Evolutionary conservation across 176 grass and related monocot genomes (phyloP), one percentile per base, ranked within the genome.

Genomic region (Bromus sterilis): DNA sequence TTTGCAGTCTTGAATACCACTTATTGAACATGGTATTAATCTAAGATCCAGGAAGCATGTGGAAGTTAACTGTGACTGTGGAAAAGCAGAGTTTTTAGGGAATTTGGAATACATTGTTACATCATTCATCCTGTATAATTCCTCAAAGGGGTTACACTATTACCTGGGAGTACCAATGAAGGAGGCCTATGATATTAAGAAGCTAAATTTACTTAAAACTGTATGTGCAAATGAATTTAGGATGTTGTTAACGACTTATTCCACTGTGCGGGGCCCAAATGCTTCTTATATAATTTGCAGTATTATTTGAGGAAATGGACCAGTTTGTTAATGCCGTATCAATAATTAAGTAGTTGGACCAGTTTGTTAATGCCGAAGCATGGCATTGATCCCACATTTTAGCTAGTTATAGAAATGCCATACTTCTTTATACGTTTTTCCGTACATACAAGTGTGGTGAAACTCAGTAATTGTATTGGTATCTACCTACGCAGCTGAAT

Each of bases 401-500:
- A 28, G n/a, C 25, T 56, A 78, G 11, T 83, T 41, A 73, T 35
- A 67, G 61, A 56, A 25, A 48, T 66, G 57, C 16, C 6, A 57
- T 72, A 42, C 13, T 69, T 7, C 59, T 39, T 56, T 84, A 40
- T 44, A 74, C 30, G 0, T 59, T 59, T 35, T 51, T 42, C 1
- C 4, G 33, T 71, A 43, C 55, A 32, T 71, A 60, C 33, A 25
- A 77, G 55, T 56, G 72, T 24, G 7, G 15, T 81, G 26, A 57
- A 57, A 61, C 76, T 86, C 30, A 89, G 12, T 66, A 21, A 66
- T 66, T 34, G 32, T 62, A 10, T 85, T 37, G 43, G 7, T 81
- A 21, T 84, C 75, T 82, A 14, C 73, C 60, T 84, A 24, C 88
- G 67, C 91, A 99, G 96, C 93, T 84, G 90, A 91, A 85, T 87